Evolutionary conservation across 2,329 filamentous ascomycete genomes (phyloP).

Genomic region (Ophiocordyceps australis): DNA sequence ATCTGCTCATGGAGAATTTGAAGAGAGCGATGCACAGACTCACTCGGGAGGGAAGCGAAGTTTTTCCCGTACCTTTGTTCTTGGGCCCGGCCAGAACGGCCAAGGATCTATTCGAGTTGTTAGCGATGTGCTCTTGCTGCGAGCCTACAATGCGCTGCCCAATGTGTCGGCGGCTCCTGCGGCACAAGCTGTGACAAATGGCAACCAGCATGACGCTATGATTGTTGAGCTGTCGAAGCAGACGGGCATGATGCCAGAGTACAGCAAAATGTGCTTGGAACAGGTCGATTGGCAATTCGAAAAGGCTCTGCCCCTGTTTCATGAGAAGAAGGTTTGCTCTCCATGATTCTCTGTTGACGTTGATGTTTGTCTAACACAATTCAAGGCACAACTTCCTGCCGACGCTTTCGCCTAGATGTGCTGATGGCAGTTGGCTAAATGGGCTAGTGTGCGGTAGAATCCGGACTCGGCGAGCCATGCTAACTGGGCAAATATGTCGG

Average conservation of each 20-base stretch:
- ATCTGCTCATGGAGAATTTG: conserved; percentile 68
- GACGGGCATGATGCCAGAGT: conserved; percentile 66
- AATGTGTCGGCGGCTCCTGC: conserved; percentile 16
- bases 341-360: too few species aligned
- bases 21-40: conserved; percentile 45
- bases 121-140: conserved; percentile 60
- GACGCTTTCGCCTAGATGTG: conserved; percentile 8
- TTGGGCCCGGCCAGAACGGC: conserved; percentile 54
- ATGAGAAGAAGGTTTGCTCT: conserved; percentile 48
- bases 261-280: conserved; percentile 63
- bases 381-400: conserved; percentile 8
- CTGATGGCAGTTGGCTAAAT: conserved; percentile 1
- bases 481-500: too few species aligned
- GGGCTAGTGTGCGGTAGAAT: background rate
- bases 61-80: conserved; percentile 66
- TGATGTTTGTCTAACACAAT: too few species aligned
- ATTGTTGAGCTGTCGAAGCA: conserved; percentile 57
- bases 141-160: conserved; percentile 40
- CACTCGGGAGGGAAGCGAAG: conserved; percentile 47
- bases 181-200: conserved; percentile 7
- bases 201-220: conserved; percentile 44
- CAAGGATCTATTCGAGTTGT: conserved; percentile 53
- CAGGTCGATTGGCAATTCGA: conserved; percentile 69
- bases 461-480: too few species aligned
- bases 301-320: conserved; percentile 56